Evolutionary conservation across 257 asterid genomes (phyloP).

Genomic region (Ehretia macrophylla): DNA sequence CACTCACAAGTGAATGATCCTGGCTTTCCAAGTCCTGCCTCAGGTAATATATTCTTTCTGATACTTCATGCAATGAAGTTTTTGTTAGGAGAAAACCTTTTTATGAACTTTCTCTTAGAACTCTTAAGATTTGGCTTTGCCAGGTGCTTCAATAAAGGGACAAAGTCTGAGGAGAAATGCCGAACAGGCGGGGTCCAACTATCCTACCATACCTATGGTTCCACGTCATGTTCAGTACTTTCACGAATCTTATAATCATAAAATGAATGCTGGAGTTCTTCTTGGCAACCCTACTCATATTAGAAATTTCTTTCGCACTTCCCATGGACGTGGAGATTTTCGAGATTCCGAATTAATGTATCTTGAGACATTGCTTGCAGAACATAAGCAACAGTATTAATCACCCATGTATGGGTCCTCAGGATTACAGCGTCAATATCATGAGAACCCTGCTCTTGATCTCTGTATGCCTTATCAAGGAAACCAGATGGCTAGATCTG

Average conservation of each 20-base stretch:
- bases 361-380: conserved; percentile 60
- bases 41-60: conserved; percentile 9
- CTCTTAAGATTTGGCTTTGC: conserved; percentile 45
- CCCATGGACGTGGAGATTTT: conserved; percentile 40
- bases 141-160: conserved; percentile 36
- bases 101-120: neutral
- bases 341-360: conserved; percentile 62
- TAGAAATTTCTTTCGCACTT: conserved; percentile 28
- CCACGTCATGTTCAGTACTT: conserved; percentile 38
- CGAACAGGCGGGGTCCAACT: conserved; percentile 34
- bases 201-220: conserved; percentile 37
- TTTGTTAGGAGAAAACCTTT: neutral
- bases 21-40: conserved; percentile 26
- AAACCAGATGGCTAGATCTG: conserved; percentile 21
- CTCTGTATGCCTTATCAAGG: conserved; percentile 33
- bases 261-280: conserved; percentile 23
- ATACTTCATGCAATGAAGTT: neutral
- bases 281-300: conserved; percentile 38
- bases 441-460: conserved; percentile 28
- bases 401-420: conserved; percentile 28
- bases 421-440: conserved; percentile 37
- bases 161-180: conserved; percentile 36
- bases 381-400: conserved; percentile 51
- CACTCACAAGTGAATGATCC: conserved; percentile 41
- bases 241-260: conserved; percentile 33